Percentiles rank a stretch among this genome's conserved stretches.
These are phyloP conservation scores for Tolypocladium sp. DNA, from an alignment of 2,329 filamentous ascomycete genomes.

Conservation along the genomic window DNA sequence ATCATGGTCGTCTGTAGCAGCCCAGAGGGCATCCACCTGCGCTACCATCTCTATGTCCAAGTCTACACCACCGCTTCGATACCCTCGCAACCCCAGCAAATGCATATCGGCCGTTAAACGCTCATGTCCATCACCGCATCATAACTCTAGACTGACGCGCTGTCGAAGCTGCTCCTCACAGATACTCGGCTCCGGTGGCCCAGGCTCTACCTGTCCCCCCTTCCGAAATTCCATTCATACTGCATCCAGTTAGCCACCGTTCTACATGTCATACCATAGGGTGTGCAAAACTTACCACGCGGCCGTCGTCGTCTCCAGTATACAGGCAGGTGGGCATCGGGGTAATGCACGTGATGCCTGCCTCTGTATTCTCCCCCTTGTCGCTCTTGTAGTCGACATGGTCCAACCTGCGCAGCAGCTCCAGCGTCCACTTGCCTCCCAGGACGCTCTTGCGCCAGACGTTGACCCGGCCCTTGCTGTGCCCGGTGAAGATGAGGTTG, in stretches of 20 bases:
- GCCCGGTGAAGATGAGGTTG: constrained; percentile 81
- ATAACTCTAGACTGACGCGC: neutral
- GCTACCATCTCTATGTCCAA: neutral
- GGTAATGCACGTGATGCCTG: constrained; percentile 76
- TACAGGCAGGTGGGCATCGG: constrained; percentile 80
- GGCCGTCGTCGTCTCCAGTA: constrained; percentile 86
- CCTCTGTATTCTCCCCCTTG: constrained; percentile 47
- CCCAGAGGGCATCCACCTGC: neutral
- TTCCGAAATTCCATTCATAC: constrained; percentile 57
- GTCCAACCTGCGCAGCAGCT: constrained; percentile 72
- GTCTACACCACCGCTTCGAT: neutral
- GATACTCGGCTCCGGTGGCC: constrained; percentile 4
- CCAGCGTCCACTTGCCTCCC: constrained; percentile 61
- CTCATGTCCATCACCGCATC: neutral
- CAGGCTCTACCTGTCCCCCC: constrained; percentile 43
- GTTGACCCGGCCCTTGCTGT: constrained; percentile 75
- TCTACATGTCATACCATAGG: neutral
- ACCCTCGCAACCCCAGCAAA: neutral
- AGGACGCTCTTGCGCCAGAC: constrained; percentile 53
- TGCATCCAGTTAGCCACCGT: constrained; percentile 15
- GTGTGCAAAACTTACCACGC: constrained; percentile 52
- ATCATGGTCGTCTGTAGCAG: neutral
- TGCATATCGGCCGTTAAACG: neutral
- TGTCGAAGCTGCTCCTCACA: neutral
- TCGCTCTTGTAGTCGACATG: constrained; percentile 61